A percentile compares a stretch with the other conserved stretches of the same genome.
These are phyloP conservation scores for Candida sanyiensis DNA, from an alignment of 805 yeast genomes.

Conservation along the genomic window DNA sequence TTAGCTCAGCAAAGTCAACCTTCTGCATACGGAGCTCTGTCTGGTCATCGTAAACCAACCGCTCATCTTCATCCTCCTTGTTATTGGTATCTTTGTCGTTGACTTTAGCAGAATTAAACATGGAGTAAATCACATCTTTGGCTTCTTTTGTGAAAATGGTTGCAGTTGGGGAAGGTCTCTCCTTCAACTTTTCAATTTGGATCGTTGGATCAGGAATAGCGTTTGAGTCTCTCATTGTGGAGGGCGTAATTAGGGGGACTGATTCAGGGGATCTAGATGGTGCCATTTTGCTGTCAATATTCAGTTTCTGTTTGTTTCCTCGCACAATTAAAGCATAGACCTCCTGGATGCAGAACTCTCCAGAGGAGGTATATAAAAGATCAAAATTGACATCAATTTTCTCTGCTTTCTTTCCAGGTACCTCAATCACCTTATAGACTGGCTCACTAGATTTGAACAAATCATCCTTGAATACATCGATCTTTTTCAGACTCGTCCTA, in stretches of 20 bases:
- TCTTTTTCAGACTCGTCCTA: constrained; percentile 20
- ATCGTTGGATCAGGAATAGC: constrained; percentile 20
- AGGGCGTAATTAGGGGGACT: background rate
- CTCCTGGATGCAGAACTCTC: constrained; percentile 62
- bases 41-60: constrained; percentile 22
- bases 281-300: no score
- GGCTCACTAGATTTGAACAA: constrained; percentile 29
- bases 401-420: constrained; percentile 57
- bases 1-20: constrained; percentile 29
- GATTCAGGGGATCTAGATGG: constrained; percentile 6
- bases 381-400: constrained; percentile 54
- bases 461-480: constrained; percentile 37
- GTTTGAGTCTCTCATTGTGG: no score
- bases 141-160: constrained; percentile 75
- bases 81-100: constrained; percentile 13
- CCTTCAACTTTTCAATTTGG: constrained; percentile 14
- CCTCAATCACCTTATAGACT: constrained; percentile 44
- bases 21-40: constrained; percentile 29
- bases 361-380: constrained; percentile 40
- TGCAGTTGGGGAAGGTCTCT: constrained; percentile 65
- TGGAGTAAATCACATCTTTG: constrained; percentile 61
- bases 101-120: constrained; percentile 46
- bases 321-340: constrained; percentile 41
- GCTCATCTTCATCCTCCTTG: constrained; percentile 18
- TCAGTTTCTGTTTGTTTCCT: background rate